phyloP scores from a whole-genome alignment of 306 rosid genomes.

The Gillenia trifoliata region DNA sequence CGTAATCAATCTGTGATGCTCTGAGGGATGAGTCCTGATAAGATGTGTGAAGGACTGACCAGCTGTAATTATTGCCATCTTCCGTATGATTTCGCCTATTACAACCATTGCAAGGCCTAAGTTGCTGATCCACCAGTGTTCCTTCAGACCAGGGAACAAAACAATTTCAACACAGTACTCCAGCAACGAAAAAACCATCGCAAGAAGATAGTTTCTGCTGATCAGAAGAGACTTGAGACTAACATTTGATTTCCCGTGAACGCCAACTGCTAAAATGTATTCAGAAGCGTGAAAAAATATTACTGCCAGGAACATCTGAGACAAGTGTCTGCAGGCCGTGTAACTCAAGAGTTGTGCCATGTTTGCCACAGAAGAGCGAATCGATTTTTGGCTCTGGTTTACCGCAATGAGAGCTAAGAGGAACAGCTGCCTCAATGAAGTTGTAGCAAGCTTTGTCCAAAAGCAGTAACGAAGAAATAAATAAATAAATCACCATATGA shows the following conservation, averaged over 20 bases:
- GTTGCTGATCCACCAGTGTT: conserved; percentile 59
- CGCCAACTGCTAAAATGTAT: conserved; percentile 50
- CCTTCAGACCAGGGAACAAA: conserved; percentile 66
- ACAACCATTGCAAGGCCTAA: conserved; percentile 59
- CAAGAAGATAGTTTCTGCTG: conserved; percentile 58
- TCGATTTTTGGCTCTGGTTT: not conserved
- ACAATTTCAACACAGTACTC: conserved; percentile 59
- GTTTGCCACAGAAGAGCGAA: conserved; percentile 10
- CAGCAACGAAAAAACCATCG: conserved; percentile 61
- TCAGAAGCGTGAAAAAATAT: conserved; percentile 76
- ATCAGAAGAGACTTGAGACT: conserved; percentile 67
- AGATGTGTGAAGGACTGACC: conserved; percentile 76
- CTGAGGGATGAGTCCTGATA: conserved; percentile 47
- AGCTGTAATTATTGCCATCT: conserved; percentile 69
- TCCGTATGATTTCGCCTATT: conserved; percentile 70
- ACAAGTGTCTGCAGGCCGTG: conserved; percentile 62
- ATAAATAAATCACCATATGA: not conserved
- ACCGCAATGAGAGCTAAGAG: not conserved
- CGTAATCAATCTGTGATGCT: conserved; percentile 59
- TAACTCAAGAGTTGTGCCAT: conserved; percentile 57
- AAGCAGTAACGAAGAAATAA: not conserved
- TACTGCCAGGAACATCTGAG: conserved; percentile 53
- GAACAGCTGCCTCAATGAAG: conserved; percentile 5
- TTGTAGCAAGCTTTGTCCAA: not conserved
- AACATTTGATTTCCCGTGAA: conserved; percentile 68